Evolutionary conservation across 2,329 filamentous ascomycete genomes (phyloP), one percentile per base, ranked within the genome.

Genomic region (Microdochium nivale): DNA sequence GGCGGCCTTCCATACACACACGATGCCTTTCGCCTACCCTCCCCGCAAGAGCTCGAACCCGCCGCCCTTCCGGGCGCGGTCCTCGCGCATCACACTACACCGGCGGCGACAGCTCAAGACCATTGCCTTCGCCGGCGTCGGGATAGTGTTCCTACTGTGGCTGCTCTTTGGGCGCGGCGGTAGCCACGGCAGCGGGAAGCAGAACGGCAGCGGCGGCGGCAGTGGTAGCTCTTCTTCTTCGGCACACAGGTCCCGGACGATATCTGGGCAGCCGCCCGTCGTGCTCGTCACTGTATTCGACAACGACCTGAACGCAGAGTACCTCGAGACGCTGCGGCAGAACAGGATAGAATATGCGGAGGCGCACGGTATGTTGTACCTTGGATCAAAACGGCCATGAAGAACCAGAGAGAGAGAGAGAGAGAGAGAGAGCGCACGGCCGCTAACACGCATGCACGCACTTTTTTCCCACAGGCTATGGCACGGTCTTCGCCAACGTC

Each of bases 251-350:
- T 67, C 67, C 49, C 66, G 63, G 25, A 62, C 62, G 14, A 64
- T 64, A 59, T 72, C 73, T n/a, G 82, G 81, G 37, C 75, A 74
- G 27, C 79, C 82, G 25, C 73, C 79, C 0, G 81, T 81, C 21
- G 90, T 97, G 30, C 74, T 99, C 49, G 88, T 99, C 54, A 96
- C 94, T 2, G 82, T 92, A 9, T 70, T 96, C 51, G 88, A 96
- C 65, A 78, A 83, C 53, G 73, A 76, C 49, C 74, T 70, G 37
- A 81, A 86, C 60, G 83, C 81, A 62, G 76, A 74, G 43, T 95
- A 92, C 69, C 75, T 86, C 51, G 76, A 86, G 53, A 82, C 82
- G 60, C 81, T 99, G 56, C 86, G 83, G 65, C 81, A 88, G 59
- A 99, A 99, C 68, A 77, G 94, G 60, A 78, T 86, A 62, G 79